phyloP scores from a whole-genome alignment of 371 early-diverging fungal species.

The Mucor plumbeus region DNA sequence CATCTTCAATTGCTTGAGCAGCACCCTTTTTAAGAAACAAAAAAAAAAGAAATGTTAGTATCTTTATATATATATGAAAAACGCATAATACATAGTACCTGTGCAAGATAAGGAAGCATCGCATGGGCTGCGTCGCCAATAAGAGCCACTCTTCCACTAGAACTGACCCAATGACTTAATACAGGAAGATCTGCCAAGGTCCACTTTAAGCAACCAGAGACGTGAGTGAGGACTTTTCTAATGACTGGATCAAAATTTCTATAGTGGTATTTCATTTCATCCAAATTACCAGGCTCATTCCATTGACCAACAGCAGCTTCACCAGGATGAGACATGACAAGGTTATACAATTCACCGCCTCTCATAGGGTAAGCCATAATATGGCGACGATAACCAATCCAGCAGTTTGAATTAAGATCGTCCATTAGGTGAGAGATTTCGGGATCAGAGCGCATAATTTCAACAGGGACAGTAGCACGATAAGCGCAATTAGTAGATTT shows the following conservation, averaged over 20 bases:
- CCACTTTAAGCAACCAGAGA: slow-evolving; percentile 33
- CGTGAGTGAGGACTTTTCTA: slow-evolving; percentile 26
- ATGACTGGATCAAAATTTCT: slow-evolving; percentile 34
- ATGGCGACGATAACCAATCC: slow-evolving; percentile 37
- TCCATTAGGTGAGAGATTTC: slow-evolving; percentile 32
- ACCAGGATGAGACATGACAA: slow-evolving; percentile 39
- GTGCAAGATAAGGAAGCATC: slow-evolving; percentile 39
- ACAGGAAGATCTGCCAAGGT: slow-evolving; percentile 37
- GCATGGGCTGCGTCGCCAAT: slow-evolving; percentile 43
- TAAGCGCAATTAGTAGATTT: slow-evolving; percentile 39
- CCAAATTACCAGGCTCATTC: slow-evolving; percentile 34
- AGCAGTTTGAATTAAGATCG: slow-evolving; percentile 37
- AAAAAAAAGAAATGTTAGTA: no score
- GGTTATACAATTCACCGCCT: slow-evolving; percentile 32
- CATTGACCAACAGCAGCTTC: slow-evolving; percentile 29
- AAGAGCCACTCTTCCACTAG: slow-evolving; percentile 23
- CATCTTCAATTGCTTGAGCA: slow-evolving; percentile 38
- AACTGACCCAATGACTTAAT: slow-evolving; percentile 35
- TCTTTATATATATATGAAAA: no score
- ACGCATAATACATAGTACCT: not conserved
- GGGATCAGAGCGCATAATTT: slow-evolving; percentile 32
- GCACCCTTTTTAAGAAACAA: slow-evolving; percentile 6
- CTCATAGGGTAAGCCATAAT: slow-evolving; percentile 39
- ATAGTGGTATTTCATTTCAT: slow-evolving; percentile 35
- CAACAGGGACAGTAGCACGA: slow-evolving; percentile 36